These are phyloP conservation scores for Moesziomyces sp. DNA, from an alignment of 1,284 basidiomycete species.

Conservation along the genomic window DNA sequence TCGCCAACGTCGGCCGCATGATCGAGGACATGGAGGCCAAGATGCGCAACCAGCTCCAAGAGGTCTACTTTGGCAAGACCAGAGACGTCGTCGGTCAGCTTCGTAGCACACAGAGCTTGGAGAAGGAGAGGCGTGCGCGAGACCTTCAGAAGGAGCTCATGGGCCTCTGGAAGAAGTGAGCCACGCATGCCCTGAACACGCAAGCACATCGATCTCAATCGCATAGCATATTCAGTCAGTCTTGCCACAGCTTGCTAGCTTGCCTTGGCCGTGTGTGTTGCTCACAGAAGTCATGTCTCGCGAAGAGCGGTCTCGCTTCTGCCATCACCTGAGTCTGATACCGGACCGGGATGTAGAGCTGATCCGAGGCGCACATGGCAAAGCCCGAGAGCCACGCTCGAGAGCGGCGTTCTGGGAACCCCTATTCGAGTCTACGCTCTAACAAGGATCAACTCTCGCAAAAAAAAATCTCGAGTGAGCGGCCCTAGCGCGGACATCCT, in stretches of 20 bases:
- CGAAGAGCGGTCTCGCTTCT: no score
- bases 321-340: no score
- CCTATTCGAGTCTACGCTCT: background rate
- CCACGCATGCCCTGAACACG: background rate
- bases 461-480: no score
- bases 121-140: slow-evolving; percentile 81
- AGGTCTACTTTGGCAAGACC: slow-evolving; percentile 97
- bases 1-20: slow-evolving; percentile 90
- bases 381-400: no score
- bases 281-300: no score
- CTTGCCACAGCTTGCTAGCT: no score
- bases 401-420: background rate
- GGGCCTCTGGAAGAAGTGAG: slow-evolving; percentile 70
- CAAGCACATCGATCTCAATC: background rate
- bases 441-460: background rate
- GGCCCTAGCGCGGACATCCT: background rate
- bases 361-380: no score
- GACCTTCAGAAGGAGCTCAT: slow-evolving; percentile 93
- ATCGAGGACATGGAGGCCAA: slow-evolving; percentile 99
- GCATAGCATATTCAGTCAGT: background rate
- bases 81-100: slow-evolving; percentile 92
- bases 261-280: no score
- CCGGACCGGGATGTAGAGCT: no score
- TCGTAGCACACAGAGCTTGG: slow-evolving; percentile 85
- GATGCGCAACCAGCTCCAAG: slow-evolving; percentile 86